A percentile compares a stretch with the other conserved stretches of the same genome.
Conservation (phyloP, 768 basidiomycete genomes). For the Rhodotorula sphaerocarpa region DNA sequence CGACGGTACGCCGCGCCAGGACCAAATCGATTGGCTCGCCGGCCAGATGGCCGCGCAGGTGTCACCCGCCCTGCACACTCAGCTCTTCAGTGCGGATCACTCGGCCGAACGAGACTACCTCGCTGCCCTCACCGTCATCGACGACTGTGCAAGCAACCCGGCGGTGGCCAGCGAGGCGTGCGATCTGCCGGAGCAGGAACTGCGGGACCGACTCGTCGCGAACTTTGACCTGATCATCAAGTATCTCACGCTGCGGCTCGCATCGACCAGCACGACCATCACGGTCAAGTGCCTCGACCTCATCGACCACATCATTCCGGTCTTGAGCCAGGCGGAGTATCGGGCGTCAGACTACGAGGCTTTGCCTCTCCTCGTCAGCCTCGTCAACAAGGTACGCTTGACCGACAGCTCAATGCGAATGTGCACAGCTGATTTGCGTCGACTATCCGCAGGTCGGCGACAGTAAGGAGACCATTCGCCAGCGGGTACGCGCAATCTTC, state of each 20-base stretch:
- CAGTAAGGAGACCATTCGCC: conserved; percentile 69
- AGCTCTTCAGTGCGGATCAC: conserved; percentile 90
- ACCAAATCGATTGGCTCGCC: conserved; percentile 74
- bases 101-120: conserved; percentile 88
- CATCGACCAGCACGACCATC: conserved; percentile 84
- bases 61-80: conserved; percentile 63
- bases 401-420: not conserved
- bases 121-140: conserved; percentile 61
- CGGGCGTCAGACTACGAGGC: conserved; percentile 81
- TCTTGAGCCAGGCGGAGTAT: conserved; percentile 63
- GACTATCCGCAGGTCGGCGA: conserved; percentile 68
- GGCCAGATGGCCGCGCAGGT: conserved; percentile 83
- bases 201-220: conserved; percentile 62
- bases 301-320: conserved; percentile 65
- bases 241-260: conserved; percentile 80
- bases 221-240: conserved; percentile 88
- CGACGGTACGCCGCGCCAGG: conserved; percentile 66
- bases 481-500: conserved; percentile 73
- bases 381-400: conserved; percentile 68
- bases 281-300: conserved; percentile 80
- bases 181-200: conserved; percentile 48
- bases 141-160: conserved; percentile 52
- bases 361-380: conserved; percentile 73
- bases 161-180: conserved; percentile 54
- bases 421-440: not conserved